Percentiles rank a stretch among this genome's conserved stretches.
Evolutionary conservation across 1,139 yeast species (phyloP).

Genomic region (Saccharomyces pastorianus): DNA sequence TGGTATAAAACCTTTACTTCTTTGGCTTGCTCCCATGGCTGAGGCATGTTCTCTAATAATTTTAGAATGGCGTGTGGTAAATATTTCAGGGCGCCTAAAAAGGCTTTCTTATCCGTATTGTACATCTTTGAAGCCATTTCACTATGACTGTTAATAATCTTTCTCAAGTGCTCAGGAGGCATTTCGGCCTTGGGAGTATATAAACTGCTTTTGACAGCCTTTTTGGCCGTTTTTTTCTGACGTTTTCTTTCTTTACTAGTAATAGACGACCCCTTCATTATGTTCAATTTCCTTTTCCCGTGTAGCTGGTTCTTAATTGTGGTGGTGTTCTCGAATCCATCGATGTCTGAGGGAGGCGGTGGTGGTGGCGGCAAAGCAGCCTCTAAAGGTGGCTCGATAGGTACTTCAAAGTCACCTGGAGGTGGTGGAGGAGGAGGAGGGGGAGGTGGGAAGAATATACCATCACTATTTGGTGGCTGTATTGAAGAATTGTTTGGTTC

Average conservation of each 20-base stretch:
- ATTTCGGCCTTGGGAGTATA: constrained; percentile 67
- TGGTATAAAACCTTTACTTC: constrained; percentile 88
- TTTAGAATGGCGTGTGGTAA: constrained; percentile 93
- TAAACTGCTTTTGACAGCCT: constrained; percentile 35
- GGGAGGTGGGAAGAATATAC: too few relatives aligned
- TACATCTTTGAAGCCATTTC: constrained; percentile 75
- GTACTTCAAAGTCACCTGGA: background rate
- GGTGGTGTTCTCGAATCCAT: background rate
- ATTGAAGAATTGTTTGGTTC: too few relatives aligned
- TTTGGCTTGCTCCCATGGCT: constrained; percentile 89
- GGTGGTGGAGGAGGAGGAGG: constrained; percentile 5
- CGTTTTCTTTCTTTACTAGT: constrained; percentile 15
- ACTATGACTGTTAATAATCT: constrained; percentile 75
- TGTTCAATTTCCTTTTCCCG: background rate
- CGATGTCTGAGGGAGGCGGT: constrained; percentile 20
- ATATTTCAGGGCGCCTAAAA: constrained; percentile 83
- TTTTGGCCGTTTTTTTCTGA: constrained; percentile 21
- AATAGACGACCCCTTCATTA: background rate
- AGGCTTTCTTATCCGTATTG: constrained; percentile 82
- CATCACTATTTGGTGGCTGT: too few relatives aligned
- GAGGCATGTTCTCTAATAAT: constrained; percentile 92
- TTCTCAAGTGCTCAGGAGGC: constrained; percentile 92
- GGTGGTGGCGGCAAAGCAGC: constrained; percentile 6
- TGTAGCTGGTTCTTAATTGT: background rate
- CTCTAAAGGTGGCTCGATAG: background rate